These are phyloP conservation scores for Kuraishia piskuri DNA, from an alignment of 805 yeast species.

Conservation along the genomic window DNA sequence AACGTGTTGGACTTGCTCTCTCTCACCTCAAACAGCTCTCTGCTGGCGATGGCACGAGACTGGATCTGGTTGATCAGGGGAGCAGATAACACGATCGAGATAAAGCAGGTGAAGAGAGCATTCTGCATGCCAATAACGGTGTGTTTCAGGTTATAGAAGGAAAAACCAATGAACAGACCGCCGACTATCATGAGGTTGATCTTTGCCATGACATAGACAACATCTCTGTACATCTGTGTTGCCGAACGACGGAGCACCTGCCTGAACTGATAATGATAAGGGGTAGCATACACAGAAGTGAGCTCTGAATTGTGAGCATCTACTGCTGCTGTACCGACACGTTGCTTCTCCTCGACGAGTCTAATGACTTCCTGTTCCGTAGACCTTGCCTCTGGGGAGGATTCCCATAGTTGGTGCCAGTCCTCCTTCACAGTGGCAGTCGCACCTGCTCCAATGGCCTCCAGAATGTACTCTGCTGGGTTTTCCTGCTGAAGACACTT, in stretches of 20 bases:
- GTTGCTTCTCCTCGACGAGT: conserved; percentile 20
- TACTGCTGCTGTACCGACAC: conserved; percentile 9
- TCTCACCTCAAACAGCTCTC: conserved; percentile 54
- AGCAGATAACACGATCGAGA: conserved; percentile 45
- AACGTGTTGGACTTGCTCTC: conserved; percentile 58
- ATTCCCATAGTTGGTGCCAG: conserved; percentile 57
- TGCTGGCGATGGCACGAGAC: conserved; percentile 39
- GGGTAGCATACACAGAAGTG: conserved; percentile 24
- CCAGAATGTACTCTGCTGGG: conserved; percentile 72
- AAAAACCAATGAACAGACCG: conserved; percentile 64
- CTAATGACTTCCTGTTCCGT: conserved; percentile 11
- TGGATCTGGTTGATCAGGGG: conserved; percentile 57
- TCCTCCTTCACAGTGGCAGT: conserved; percentile 50
- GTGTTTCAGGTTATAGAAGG: conserved; percentile 49
- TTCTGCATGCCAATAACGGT: conserved; percentile 45
- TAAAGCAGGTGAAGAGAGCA: conserved; percentile 48
- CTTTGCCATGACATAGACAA: conserved; percentile 56
- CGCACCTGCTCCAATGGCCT: conserved; percentile 76
- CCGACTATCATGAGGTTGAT: conserved; percentile 33
- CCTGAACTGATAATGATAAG: conserved; percentile 33
- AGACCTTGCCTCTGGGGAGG: conserved; percentile 18
- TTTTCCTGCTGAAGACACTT: conserved; percentile 53
- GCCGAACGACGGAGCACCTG: conserved; percentile 32
- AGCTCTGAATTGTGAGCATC: background rate
- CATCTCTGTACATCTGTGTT: conserved; percentile 49